phyloP scores from a whole-genome alignment of 73 alveolate genomes.

The Paramecium pentaurelia region DNA sequence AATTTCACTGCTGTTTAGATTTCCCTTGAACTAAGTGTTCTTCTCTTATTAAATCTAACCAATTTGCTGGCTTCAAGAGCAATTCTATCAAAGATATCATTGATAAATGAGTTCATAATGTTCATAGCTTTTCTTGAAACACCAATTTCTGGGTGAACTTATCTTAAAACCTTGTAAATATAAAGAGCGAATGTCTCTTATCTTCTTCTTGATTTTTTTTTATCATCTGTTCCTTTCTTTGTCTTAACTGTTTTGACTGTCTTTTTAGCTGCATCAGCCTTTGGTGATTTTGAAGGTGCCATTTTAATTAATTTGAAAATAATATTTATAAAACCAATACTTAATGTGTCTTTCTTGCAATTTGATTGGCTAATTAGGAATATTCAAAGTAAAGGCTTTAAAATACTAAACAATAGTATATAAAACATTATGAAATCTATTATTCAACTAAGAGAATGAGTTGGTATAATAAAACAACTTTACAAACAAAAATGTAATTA shows the following conservation, averaged over 20 bases:
- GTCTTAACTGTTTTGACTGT: slow-evolving; percentile 63
- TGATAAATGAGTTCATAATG: slow-evolving; percentile 72
- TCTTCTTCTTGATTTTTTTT: slow-evolving; percentile 65
- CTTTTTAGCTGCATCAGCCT: slow-evolving; percentile 60
- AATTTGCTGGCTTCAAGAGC: slow-evolving; percentile 70
- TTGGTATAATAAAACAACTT: background rate
- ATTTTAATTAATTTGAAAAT: background rate
- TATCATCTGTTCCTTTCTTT: slow-evolving; percentile 53
- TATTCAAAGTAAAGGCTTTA: background rate
- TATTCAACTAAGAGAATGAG: background rate
- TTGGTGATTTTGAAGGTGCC: slow-evolving; percentile 66
- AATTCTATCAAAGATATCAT: slow-evolving; percentile 74
- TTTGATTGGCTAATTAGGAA: slow-evolving; percentile 48
- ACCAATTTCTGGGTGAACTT: slow-evolving; percentile 76
- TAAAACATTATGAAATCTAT: background rate
- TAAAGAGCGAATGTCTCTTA: slow-evolving; percentile 70
- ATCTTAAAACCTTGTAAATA: slow-evolving; percentile 74
- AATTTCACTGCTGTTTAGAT: slow-evolving; percentile 76
- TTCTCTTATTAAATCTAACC: slow-evolving; percentile 66
- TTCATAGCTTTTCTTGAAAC: slow-evolving; percentile 74
- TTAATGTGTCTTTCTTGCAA: background rate
- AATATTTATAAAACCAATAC: background rate
- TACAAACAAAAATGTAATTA: background rate
- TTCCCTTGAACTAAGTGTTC: slow-evolving; percentile 74
- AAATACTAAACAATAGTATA: background rate